Evolutionary conservation across 306 rosid species (phyloP).

Genomic region (Cyamopsis tetragonoloba): DNA sequence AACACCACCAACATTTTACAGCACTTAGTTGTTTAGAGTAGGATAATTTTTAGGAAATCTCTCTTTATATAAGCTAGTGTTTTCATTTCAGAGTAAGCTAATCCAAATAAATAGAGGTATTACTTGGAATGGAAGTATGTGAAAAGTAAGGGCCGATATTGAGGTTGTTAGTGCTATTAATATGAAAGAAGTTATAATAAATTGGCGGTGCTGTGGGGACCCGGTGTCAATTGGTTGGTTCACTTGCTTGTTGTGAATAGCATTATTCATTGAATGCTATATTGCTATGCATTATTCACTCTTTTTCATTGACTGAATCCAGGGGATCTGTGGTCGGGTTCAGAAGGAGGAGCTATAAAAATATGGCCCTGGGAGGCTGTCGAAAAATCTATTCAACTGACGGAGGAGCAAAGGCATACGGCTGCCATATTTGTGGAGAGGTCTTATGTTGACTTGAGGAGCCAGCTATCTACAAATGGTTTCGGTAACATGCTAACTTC

Average conservation of each 20-base stretch:
- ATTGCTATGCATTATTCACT: constrained; percentile 26
- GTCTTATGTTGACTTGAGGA: constrained; percentile 87
- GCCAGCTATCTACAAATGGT: constrained; percentile 62
- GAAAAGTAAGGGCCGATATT: not conserved
- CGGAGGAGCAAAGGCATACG: constrained; percentile 57
- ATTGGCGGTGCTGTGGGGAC: not conserved
- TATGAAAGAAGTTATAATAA: not conserved
- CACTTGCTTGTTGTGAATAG: constrained; percentile 24
- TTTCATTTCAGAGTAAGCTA: not conserved
- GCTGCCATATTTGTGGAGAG: constrained; percentile 71
- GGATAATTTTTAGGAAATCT: not conserved
- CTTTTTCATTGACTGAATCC: constrained; percentile 19
- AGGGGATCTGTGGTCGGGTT: constrained; percentile 99
- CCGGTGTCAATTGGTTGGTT: not conserved
- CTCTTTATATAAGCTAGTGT: too few species aligned
- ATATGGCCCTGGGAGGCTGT: constrained; percentile 95
- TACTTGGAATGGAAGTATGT: not conserved
- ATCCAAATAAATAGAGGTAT: not conserved
- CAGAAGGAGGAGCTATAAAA: constrained; percentile 78
- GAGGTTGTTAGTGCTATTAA: not conserved
- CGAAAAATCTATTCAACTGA: constrained; percentile 62
- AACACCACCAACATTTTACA: too few species aligned
- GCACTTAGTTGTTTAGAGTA: not conserved
- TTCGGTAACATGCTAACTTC: constrained; percentile 58
- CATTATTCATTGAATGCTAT: too few species aligned